Conservation (phyloP, 1,139 yeast species). For the Yamadazyma pseudoaaseri region DNA sequence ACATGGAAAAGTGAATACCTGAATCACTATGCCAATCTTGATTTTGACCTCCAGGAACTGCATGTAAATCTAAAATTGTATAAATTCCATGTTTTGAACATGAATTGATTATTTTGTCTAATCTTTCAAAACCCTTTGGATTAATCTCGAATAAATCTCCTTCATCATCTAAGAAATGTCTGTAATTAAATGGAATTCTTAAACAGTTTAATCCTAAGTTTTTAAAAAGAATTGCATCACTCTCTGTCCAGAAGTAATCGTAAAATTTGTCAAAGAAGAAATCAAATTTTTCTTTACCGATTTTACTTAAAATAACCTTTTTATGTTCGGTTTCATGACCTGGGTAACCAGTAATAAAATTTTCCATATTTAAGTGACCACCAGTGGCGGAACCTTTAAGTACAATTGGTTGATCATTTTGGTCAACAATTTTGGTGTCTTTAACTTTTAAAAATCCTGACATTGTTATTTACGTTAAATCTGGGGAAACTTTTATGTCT, state of each 20-base stretch:
- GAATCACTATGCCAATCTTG: slow-evolving; percentile 52
- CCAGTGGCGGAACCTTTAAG: slow-evolving; percentile 44
- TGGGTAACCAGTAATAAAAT: slow-evolving; percentile 50
- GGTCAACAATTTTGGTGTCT: slow-evolving; percentile 42
- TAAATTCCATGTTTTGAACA: slow-evolving; percentile 40
- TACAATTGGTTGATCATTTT: slow-evolving; percentile 28
- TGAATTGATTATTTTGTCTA: slow-evolving; percentile 37
- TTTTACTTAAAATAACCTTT: slow-evolving; percentile 26
- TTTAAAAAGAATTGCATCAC: slow-evolving; percentile 41
- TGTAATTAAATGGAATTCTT: slow-evolving; percentile 47
- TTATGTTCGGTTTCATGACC: slow-evolving; percentile 50
- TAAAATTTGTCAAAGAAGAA: slow-evolving; percentile 46
- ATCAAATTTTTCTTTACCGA: slow-evolving; percentile 43
- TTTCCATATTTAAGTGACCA: slow-evolving; percentile 50
- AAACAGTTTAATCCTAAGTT: slow-evolving; percentile 42
- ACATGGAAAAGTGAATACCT: slow-evolving; percentile 39
- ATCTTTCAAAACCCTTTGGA: slow-evolving; percentile 37
- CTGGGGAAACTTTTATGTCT: not conserved
- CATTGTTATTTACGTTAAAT: slow-evolving; percentile 13
- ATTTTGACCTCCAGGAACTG: slow-evolving; percentile 49
- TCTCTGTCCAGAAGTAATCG: slow-evolving; percentile 47
- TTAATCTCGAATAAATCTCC: slow-evolving; percentile 37
- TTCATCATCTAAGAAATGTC: slow-evolving; percentile 43
- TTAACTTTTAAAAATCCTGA: slow-evolving; percentile 19
- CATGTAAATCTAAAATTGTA: slow-evolving; percentile 44